These are phyloP conservation scores for Curvularia spicifera DNA, from an alignment of 2,329 filamentous ascomycete genomes.

Conservation along the genomic window DNA sequence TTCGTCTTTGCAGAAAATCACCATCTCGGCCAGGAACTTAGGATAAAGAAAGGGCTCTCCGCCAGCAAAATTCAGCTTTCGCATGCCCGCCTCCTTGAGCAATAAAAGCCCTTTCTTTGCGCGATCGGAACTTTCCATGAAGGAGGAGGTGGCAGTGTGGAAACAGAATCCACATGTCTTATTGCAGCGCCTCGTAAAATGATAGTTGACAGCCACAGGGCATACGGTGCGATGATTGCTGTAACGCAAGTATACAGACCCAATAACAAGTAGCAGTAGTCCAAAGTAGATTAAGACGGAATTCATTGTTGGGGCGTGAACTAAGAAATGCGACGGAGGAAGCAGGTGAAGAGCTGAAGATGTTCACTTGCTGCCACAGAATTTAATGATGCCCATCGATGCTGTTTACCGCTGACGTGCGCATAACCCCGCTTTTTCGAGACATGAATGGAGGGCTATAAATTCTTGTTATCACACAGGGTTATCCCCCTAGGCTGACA, in stretches of 20 bases:
- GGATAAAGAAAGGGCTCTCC: slow-evolving; percentile 13
- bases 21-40: slow-evolving; percentile 2
- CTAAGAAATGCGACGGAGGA: not conserved
- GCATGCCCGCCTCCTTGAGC: slow-evolving; percentile 13
- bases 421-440: slow-evolving; percentile 1
- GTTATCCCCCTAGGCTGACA: slow-evolving; percentile 3
- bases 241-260: not conserved
- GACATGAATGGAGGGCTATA: slow-evolving; percentile 4
- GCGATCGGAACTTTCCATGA: slow-evolving; percentile 51
- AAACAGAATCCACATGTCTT: slow-evolving; percentile 63
- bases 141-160: slow-evolving; percentile 60
- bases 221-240: not conserved
- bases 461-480: not conserved
- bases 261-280: slow-evolving; percentile 2
- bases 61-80: slow-evolving; percentile 10
- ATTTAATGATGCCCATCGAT: not conserved
- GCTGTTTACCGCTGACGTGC: not conserved
- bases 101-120: slow-evolving; percentile 45
- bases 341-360: not conserved
- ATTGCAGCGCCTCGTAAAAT: slow-evolving; percentile 58
- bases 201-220: slow-evolving; percentile 57
- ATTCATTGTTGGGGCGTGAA: slow-evolving; percentile 4
- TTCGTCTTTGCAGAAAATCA: slow-evolving; percentile 11
- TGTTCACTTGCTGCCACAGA: not conserved
- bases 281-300: slow-evolving; percentile 5